These are phyloP conservation scores for Apiospora saccharicola DNA, from an alignment of 2,329 filamentous ascomycete genomes.

Conservation along the genomic window DNA sequence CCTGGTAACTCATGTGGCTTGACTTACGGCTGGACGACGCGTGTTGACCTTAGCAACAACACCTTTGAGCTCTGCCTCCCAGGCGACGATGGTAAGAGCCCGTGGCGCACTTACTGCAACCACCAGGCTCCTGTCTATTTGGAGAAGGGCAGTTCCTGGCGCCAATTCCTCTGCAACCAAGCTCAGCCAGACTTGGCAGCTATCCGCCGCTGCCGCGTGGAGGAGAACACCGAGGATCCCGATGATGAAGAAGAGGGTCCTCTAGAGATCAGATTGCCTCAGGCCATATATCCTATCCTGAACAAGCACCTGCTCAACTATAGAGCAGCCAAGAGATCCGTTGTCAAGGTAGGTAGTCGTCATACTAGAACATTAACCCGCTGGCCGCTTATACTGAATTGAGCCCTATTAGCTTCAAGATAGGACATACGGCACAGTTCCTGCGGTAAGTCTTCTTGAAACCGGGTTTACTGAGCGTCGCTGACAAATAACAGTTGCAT, in stretches of 20 bases:
- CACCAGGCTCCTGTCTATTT: constrained; percentile 23
- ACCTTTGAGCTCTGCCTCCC: constrained; percentile 2
- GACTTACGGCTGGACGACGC: constrained; percentile 17
- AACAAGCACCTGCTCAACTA: not conserved
- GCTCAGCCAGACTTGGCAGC: not conserved
- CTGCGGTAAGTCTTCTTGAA: not conserved
- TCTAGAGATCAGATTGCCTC: constrained; percentile 24
- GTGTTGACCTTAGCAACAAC: not conserved
- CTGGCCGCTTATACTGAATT: not conserved
- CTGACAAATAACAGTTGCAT: constrained; percentile 14
- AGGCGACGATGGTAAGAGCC: not conserved
- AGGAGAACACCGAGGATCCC: not conserved
- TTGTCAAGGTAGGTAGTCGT: not conserved
- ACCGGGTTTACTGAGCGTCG: not conserved
- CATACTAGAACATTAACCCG: not conserved
- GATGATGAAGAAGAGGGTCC: not conserved
- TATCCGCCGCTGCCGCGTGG: not conserved
- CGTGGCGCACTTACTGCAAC: not conserved
- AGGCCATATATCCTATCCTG: constrained; percentile 9
- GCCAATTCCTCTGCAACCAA: constrained; percentile 26
- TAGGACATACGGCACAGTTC: not conserved
- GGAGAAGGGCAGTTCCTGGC: constrained; percentile 27
- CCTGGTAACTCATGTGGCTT: constrained; percentile 28
- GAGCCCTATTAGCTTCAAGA: not conserved
- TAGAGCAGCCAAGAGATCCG: not conserved